Conservation (phyloP, 345 rosid species). For the Conringia planisiliqua region DNA sequence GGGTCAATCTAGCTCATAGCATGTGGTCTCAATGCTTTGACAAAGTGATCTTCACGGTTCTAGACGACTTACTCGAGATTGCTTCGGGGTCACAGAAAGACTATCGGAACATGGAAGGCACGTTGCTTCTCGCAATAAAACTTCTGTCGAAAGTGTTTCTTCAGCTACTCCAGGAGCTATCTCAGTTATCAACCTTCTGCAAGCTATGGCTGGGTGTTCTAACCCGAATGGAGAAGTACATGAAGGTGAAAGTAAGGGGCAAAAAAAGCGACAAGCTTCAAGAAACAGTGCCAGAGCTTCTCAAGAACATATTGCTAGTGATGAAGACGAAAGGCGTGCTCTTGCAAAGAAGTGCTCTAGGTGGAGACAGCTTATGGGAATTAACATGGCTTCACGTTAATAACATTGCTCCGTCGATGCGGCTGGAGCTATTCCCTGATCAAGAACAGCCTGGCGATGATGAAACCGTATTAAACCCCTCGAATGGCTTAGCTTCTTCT, state of each 20-base stretch:
- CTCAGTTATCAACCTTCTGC: slow-evolving; percentile 79
- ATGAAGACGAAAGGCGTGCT: slow-evolving; percentile 88
- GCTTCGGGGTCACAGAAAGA: slow-evolving; percentile 93
- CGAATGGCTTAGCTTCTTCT: slow-evolving; percentile 41
- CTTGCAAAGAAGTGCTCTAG: slow-evolving; percentile 76
- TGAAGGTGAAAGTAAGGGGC: slow-evolving; percentile 81
- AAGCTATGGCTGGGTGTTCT: slow-evolving; percentile 94
- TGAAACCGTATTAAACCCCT: slow-evolving; percentile 28
- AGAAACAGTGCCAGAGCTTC: slow-evolving; percentile 80
- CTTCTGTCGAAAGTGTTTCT: slow-evolving; percentile 77
- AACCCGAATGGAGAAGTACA: slow-evolving; percentile 87
- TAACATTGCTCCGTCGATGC: slow-evolving; percentile 73
- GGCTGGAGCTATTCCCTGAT: slow-evolving; percentile 84
- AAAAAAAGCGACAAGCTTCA: slow-evolving; percentile 94
- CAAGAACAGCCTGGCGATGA: slow-evolving; percentile 50
- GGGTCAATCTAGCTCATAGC: slow-evolving; percentile 58
- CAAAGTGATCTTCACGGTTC: slow-evolving; percentile 79
- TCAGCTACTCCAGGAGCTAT: slow-evolving; percentile 64
- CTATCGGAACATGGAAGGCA: slow-evolving; percentile 92
- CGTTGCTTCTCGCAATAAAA: slow-evolving; percentile 71
- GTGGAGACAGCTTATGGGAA: slow-evolving; percentile 99
- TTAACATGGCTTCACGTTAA: slow-evolving; percentile 94
- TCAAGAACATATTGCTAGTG: slow-evolving; percentile 71
- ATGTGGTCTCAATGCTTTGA: slow-evolving; percentile 92
- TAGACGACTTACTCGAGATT: slow-evolving; percentile 92